Evolutionary conservation across 2,329 filamentous ascomycete genomes (phyloP).

Genomic region (Fusarium sp.): DNA sequence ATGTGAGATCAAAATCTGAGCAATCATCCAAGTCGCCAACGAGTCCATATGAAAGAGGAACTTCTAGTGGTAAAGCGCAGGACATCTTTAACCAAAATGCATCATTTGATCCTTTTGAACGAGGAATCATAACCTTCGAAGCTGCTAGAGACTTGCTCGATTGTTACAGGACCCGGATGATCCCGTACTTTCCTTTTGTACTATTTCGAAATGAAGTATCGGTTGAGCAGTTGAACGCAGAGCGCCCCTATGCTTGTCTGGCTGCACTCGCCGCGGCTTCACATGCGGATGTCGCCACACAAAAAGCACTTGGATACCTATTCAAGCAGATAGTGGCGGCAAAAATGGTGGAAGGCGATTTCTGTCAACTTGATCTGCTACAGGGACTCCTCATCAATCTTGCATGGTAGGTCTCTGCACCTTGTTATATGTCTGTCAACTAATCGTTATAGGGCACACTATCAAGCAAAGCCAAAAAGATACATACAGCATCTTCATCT

Average conservation of each 20-base stretch:
- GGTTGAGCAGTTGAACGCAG: constrained; percentile 26
- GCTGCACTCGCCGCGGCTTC: constrained; percentile 44
- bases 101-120: constrained; percentile 40
- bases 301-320: constrained; percentile 36
- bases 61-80: fast-evolving
- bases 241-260: constrained; percentile 43
- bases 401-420: constrained; percentile 41
- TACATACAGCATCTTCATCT: constrained; percentile 48
- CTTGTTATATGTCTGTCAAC: fast-evolving
- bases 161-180: constrained; percentile 38
- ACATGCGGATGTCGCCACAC: constrained; percentile 20
- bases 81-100: constrained; percentile 11
- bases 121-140: constrained; percentile 27
- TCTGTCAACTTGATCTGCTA: constrained; percentile 45
- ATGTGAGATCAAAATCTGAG: neutral
- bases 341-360: constrained; percentile 31
- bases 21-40: constrained; percentile 24
- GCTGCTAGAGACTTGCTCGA: constrained; percentile 30
- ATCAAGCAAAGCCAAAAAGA: constrained; percentile 44
- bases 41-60: neutral
- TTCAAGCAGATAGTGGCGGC: constrained; percentile 44
- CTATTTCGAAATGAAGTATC: constrained; percentile 30
- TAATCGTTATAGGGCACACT: constrained; percentile 47
- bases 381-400: constrained; percentile 48
- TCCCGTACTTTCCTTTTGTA: constrained; percentile 47